Conservation (phyloP, 2,329 filamentous ascomycete genomes). For the Alternaria burnsii region DNA sequence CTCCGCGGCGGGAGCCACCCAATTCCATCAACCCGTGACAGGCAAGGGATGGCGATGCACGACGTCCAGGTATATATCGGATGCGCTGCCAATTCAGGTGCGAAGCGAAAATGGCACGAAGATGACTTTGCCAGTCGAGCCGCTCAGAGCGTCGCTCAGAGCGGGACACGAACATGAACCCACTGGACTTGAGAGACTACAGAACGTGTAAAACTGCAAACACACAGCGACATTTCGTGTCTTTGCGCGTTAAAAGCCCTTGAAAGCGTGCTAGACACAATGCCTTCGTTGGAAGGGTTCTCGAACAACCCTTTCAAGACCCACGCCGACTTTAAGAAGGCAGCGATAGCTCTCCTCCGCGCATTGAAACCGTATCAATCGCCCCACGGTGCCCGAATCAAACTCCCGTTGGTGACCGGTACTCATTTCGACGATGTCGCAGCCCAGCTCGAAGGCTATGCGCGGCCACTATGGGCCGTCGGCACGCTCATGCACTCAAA, state of each 20-base stretch:
- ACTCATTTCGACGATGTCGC: conserved; percentile 49
- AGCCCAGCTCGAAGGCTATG: conserved; percentile 47
- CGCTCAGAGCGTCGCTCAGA: too few species aligned
- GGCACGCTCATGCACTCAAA: conserved; percentile 38
- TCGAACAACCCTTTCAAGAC: conserved; percentile 40
- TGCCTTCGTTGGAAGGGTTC: conserved; percentile 41
- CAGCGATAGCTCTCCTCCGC: conserved; percentile 35
- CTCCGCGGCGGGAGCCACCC: not conserved
- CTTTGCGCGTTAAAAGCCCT: not conserved
- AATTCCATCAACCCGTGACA: not conserved
- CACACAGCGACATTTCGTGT: not conserved
- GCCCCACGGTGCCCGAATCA: conserved; percentile 41
- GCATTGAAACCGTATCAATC: conserved; percentile 43
- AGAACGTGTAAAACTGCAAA: not conserved
- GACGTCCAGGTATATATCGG: not conserved
- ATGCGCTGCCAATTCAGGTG: not conserved
- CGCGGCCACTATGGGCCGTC: conserved; percentile 46
- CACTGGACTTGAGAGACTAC: not conserved
- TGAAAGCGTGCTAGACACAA: conserved; percentile 6
- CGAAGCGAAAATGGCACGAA: not conserved
- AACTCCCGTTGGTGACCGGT: conserved; percentile 41
- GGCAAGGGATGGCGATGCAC: not conserved
- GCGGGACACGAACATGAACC: not conserved
- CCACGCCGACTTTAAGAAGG: conserved; percentile 34
- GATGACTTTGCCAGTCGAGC: not conserved